Base-by-base conservation (phyloP, 108 stramenopile species). In the Chaetoceros tenuissimus region DNA sequence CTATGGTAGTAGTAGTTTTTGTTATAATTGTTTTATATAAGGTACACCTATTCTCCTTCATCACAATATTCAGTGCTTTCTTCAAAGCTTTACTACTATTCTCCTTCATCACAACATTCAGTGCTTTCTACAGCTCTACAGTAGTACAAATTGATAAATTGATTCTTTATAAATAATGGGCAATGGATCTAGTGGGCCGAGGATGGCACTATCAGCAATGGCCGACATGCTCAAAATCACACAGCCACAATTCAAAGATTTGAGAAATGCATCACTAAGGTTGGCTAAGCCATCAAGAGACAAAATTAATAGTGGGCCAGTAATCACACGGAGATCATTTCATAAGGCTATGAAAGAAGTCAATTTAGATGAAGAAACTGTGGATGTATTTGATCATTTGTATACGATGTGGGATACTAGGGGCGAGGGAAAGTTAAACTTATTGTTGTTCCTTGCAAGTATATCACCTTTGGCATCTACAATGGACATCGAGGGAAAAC, bases 391-490 rank as follows among this genome's bases (percentile, higher is more conserved):
- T 43, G 67, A 75, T 52, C 59, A 73, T n/a, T 29, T 84, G 24
- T 80, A 75, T 52, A 74, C 72, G 17, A 78, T 80, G 79, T 84
- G 76, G 76, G 82, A 84, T 60, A 66, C 50, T 50, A 53, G 65
- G 43, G 64, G 64, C 3, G 25, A 43, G 13, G 64, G 57, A 17
- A 46, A 44, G 8, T 43, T 84, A 21, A 65, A 74, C 10, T 51
- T 60, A 46, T 44, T 65, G 25, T 46, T 45, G 10, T 84, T 84
- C 62, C 59, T 74, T 25, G 67, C 68, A 13, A 79, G 82, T n/a
- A 52, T 84, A 23, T 63, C 71, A 27, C 82, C 79, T 2, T 46
- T 84, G 50, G 82, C 79, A 24, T 78, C 75, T 31, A 55, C 63
- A 8, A 29, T 52, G 48, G 79, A 79, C 28, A 49, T 77, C 8